Percentiles rank a stretch among this genome's conserved stretches.
Conservation (phyloP, 495 filamentous ascomycete species). For the Opeltia flavorubescens region DNA sequence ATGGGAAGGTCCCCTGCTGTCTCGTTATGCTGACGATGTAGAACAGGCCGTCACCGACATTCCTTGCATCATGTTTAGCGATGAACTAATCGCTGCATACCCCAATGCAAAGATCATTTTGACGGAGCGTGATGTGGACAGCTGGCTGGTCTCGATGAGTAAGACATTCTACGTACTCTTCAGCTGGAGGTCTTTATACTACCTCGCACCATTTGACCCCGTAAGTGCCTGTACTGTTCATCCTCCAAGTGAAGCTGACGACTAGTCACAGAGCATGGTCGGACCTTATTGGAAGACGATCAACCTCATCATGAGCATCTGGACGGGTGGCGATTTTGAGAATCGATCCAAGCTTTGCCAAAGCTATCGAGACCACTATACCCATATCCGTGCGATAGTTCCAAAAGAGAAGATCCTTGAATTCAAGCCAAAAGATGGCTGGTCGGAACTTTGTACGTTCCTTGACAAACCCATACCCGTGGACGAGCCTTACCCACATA, state of each 20-base stretch:
- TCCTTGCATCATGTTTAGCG: slow-evolving; percentile 32
- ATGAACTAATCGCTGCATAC: slow-evolving; percentile 40
- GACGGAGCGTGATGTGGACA: slow-evolving; percentile 26
- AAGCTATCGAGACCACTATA: slow-evolving; percentile 19
- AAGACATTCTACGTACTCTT: too few relatives aligned
- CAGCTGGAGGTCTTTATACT: too few relatives aligned
- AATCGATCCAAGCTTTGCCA: background rate
- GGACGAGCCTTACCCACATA: slow-evolving; percentile 17
- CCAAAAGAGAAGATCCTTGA: slow-evolving; percentile 20
- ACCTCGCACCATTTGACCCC: too few relatives aligned
- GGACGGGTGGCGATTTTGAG: background rate
- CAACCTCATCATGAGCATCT: background rate
- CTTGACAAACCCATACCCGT: slow-evolving; percentile 12
- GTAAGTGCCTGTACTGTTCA: too few relatives aligned
- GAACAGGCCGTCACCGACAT: too few relatives aligned
- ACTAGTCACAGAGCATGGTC: background rate
- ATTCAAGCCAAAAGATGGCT: slow-evolving; percentile 19
- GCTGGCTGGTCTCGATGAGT: background rate
- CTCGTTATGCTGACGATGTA: too few relatives aligned
- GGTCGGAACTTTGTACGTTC: slow-evolving; percentile 19
- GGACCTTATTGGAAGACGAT: background rate
- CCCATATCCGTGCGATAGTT: slow-evolving; percentile 18
- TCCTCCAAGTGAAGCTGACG: background rate
- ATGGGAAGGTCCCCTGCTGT: too few relatives aligned
- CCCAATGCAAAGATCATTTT: slow-evolving; percentile 43